Conservation (phyloP, 441 rosid species). For the Brassica hybrid region DNA sequence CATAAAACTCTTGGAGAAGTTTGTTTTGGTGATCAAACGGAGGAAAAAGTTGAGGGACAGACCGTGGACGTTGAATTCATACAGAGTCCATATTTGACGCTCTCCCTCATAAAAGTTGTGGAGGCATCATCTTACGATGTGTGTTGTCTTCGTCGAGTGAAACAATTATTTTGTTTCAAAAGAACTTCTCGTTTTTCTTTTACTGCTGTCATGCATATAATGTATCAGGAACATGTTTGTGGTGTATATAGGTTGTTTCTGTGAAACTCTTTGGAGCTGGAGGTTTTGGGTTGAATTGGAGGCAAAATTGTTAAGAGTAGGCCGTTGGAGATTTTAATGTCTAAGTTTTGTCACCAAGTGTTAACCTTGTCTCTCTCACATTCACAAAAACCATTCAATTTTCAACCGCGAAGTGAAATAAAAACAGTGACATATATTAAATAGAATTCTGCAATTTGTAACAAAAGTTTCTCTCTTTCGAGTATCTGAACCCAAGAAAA, state of each 20-base stretch:
- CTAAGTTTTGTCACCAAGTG: background rate
- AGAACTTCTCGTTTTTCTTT: background rate
- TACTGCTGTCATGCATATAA: constrained; percentile 26
- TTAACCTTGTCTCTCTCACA: background rate
- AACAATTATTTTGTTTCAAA: background rate
- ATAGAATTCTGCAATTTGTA: constrained; percentile 17
- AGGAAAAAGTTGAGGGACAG: background rate
- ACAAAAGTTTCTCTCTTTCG: constrained; percentile 18
- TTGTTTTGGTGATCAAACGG: too few relatives aligned
- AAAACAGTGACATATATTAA: constrained; percentile 18
- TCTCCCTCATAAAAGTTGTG: background rate
- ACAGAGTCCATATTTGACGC: background rate
- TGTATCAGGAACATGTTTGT: background rate
- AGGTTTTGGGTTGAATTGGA: too few relatives aligned
- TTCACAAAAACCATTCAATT: background rate
- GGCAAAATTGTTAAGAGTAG: background rate
- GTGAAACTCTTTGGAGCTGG: background rate
- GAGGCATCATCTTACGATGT: background rate
- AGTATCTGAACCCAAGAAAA: background rate
- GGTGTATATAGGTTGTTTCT: background rate
- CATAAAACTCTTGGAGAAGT: background rate
- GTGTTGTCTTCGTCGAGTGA: background rate
- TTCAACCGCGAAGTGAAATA: background rate
- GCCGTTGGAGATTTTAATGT: background rate
- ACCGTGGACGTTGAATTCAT: background rate